phyloP scores from a whole-genome alignment of 495 filamentous ascomycete genomes.

The Trichocladium antarcticum region DNA sequence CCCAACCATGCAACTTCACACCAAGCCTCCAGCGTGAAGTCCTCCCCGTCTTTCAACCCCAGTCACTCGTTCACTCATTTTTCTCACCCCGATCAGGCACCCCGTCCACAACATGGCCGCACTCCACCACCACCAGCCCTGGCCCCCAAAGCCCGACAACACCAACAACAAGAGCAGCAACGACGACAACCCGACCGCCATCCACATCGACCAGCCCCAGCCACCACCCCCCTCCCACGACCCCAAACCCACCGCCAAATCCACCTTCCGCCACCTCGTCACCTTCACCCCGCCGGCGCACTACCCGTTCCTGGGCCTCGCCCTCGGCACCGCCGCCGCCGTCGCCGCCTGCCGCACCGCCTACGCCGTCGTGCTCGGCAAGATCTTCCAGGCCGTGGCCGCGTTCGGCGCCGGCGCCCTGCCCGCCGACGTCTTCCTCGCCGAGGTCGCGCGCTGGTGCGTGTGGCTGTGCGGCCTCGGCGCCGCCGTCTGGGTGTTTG shows the following conservation, averaged over 20 bases:
- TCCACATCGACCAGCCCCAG: conserved; percentile 1
- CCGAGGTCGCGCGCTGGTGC: conserved; percentile 46
- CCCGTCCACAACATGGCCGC: background rate
- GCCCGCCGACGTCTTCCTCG: conserved; percentile 38
- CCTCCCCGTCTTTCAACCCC: no score
- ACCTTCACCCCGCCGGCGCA: conserved; percentile 59
- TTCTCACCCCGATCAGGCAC: background rate
- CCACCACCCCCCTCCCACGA: background rate
- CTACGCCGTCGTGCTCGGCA: conserved; percentile 61
- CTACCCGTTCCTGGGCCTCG: conserved; percentile 35
- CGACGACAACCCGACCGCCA: background rate
- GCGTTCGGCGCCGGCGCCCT: conserved; percentile 50
- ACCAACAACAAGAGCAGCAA: background rate
- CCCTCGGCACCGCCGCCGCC: conserved; percentile 45
- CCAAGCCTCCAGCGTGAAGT: no score
- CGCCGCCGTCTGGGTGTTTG: conserved; percentile 50
- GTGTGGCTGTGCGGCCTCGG: conserved; percentile 51
- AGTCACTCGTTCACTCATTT: no score
- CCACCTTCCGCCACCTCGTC: conserved; percentile 46
- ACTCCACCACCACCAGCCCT: background rate
- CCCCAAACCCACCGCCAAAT: conserved; percentile 8
- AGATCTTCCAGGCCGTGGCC: conserved; percentile 62
- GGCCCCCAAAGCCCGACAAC: background rate
- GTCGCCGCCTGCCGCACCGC: conserved; percentile 53
- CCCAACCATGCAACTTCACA: no score